These are phyloP conservation scores for Trametes punicea DNA, from an alignment of 768 basidiomycete genomes.

Conservation along the genomic window DNA sequence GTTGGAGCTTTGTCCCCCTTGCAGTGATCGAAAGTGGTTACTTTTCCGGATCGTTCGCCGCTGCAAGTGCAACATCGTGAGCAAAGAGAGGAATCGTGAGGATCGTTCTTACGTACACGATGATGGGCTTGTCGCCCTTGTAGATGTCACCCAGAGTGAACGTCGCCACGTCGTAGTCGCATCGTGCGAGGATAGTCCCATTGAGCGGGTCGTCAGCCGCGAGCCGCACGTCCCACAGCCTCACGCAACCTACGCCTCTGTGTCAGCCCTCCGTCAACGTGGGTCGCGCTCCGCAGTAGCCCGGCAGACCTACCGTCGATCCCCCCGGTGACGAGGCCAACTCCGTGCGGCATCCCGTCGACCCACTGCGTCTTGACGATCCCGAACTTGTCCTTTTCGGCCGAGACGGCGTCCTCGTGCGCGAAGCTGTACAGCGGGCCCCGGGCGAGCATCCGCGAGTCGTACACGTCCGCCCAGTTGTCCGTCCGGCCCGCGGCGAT, in stretches of 20 bases:
- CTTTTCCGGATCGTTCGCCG: constrained; percentile 17
- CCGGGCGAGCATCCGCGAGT: constrained; percentile 48
- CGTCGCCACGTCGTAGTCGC: constrained; percentile 52
- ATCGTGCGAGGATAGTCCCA: constrained; percentile 49
- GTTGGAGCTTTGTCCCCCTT: neutral
- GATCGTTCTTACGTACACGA: constrained; percentile 46
- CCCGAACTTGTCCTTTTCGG: constrained; percentile 36
- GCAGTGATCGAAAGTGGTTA: constrained; percentile 13
- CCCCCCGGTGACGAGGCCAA: constrained; percentile 59
- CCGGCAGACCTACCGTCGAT: constrained; percentile 50
- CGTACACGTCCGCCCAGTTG: constrained; percentile 59
- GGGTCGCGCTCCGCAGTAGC: neutral
- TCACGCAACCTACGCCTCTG: constrained; percentile 53
- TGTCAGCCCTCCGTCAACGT: constrained; percentile 3
- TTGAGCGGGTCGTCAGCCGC: constrained; percentile 38
- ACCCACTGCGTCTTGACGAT: constrained; percentile 55
- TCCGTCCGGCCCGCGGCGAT: constrained; percentile 60
- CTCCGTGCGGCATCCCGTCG: constrained; percentile 34
- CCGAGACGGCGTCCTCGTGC: constrained; percentile 35
- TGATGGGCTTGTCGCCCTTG: constrained; percentile 49
- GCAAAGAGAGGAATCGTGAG: neutral
- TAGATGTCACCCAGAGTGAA: constrained; percentile 58
- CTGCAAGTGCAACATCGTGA: neutral
- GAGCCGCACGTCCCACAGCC: constrained; percentile 60
- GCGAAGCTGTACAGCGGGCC: constrained; percentile 46